phyloP scores from a whole-genome alignment of 2,329 filamentous ascomycete genomes.

The Fusarium albosuccineum region DNA sequence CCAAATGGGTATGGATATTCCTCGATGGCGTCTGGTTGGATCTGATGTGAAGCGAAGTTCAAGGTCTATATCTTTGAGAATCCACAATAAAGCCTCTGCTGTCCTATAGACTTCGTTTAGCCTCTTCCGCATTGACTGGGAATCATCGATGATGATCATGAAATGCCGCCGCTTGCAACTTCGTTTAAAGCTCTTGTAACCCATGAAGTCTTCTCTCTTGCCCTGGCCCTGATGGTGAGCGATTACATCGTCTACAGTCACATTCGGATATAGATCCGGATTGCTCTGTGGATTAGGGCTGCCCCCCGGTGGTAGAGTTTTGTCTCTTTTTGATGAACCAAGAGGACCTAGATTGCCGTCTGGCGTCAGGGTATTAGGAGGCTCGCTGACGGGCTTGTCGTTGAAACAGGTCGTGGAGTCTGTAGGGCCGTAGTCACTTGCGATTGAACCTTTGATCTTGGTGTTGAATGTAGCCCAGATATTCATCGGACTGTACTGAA shows the following conservation, averaged over 20 bases:
- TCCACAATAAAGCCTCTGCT: conserved; percentile 10
- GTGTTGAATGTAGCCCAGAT: too few species aligned
- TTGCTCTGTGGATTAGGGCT: too few species aligned
- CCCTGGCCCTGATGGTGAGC: neutral
- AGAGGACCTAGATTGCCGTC: too few species aligned
- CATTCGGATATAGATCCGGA: neutral
- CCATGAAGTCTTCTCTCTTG: neutral
- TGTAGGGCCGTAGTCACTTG: too few species aligned
- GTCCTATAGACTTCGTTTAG: neutral
- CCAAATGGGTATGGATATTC: too few species aligned
- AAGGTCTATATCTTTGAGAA: conserved; percentile 13
- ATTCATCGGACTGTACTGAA: too few species aligned
- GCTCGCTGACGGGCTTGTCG: too few species aligned
- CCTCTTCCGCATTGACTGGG: conserved; percentile 7
- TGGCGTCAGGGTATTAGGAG: too few species aligned
- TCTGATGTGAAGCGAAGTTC: conserved; percentile 28
- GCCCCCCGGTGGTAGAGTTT: too few species aligned
- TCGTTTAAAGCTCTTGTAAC: conserved; percentile 3
- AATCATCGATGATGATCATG: conserved; percentile 33
- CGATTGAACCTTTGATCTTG: too few species aligned
- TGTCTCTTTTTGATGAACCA: too few species aligned
- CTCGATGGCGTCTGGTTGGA: neutral
- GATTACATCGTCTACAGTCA: conserved; percentile 6
- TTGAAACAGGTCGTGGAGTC: too few species aligned
- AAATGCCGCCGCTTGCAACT: conserved; percentile 14